Conservation (phyloP, 164 flowering plant species). For the Nelumbo lutea region DNA sequence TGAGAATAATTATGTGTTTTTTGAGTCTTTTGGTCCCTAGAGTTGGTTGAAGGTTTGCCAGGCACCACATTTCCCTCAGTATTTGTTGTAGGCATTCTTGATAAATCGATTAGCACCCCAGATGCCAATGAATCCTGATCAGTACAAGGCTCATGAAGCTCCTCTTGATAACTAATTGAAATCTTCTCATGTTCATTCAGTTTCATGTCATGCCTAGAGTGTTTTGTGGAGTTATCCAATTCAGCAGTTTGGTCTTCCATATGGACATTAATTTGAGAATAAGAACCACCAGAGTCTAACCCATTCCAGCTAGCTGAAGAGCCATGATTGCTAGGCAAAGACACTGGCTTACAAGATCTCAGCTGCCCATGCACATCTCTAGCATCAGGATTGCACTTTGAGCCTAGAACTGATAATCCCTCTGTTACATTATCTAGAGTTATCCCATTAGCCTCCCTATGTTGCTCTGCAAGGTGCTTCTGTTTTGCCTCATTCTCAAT, state of each 20-base stretch:
- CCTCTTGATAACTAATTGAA: constrained; percentile 11
- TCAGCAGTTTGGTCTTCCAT: constrained; percentile 12
- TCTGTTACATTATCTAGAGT: constrained; percentile 25
- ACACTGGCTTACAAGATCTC: constrained; percentile 22
- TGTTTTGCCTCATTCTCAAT: constrained; percentile 90
- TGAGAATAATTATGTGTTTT: constrained; percentile 18
- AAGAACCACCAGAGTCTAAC: constrained; percentile 5
- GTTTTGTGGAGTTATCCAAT: constrained; percentile 7
- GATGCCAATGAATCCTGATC: constrained; percentile 26
- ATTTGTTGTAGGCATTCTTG: constrained; percentile 13
- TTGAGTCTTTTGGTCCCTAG: constrained; percentile 10
- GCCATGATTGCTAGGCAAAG: constrained; percentile 6
- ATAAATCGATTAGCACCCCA: constrained; percentile 21
- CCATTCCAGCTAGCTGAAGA: constrained; percentile 9
- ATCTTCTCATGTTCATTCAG: constrained; percentile 8
- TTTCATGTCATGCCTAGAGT: constrained; percentile 9
- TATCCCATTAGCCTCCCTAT: constrained; percentile 35
- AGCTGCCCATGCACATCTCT: constrained; percentile 15
- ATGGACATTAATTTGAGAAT: constrained; percentile 8
- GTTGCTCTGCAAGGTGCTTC: constrained; percentile 84
- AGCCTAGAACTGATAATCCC: constrained; percentile 12
- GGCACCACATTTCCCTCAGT: constrained; percentile 22
- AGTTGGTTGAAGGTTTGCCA: constrained; percentile 9
- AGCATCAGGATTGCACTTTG: constrained; percentile 12
- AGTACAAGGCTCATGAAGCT: constrained; percentile 11